Percentiles rank a stretch among this genome's conserved stretches.
Evolutionary conservation across 176 grass and related monocot genomes (phyloP).

Genomic region (Oryza rufipogon): DNA sequence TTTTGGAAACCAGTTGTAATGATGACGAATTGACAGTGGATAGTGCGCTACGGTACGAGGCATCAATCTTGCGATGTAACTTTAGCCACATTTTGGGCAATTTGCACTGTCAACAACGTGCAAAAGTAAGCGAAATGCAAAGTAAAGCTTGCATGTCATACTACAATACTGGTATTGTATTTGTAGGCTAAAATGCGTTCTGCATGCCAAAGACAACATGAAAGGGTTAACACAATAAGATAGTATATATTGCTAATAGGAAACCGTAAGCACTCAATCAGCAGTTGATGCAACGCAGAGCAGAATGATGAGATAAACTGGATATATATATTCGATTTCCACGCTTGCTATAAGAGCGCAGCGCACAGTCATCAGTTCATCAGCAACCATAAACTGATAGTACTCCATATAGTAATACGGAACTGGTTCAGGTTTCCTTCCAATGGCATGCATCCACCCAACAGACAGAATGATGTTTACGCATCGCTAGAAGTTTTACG

Average conservation of each 20-base stretch:
- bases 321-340: background rate
- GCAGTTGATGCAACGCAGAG: background rate
- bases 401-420: background rate
- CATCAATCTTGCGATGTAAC: background rate
- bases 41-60: too few relatives aligned
- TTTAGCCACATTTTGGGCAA: background rate
- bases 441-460: background rate
- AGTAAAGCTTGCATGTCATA: too few relatives aligned
- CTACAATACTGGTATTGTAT: too few relatives aligned
- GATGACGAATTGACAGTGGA: too few relatives aligned
- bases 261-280: background rate
- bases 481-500: background rate
- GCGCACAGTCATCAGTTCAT: background rate
- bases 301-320: background rate
- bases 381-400: too few relatives aligned
- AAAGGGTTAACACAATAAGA: background rate
- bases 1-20: background rate
- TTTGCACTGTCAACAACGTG: too few relatives aligned
- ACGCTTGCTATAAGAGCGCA: background rate
- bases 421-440: constrained; percentile 14
- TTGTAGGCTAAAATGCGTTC: too few relatives aligned
- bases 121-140: too few relatives aligned
- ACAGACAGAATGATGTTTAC: background rate
- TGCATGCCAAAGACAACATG: too few relatives aligned
- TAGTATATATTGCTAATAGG: background rate